Percentiles rank a stretch among this genome's conserved stretches.
Evolutionary conservation across 805 yeast genomes (phyloP).

Genomic region (Metschnikowia continentalis): DNA sequence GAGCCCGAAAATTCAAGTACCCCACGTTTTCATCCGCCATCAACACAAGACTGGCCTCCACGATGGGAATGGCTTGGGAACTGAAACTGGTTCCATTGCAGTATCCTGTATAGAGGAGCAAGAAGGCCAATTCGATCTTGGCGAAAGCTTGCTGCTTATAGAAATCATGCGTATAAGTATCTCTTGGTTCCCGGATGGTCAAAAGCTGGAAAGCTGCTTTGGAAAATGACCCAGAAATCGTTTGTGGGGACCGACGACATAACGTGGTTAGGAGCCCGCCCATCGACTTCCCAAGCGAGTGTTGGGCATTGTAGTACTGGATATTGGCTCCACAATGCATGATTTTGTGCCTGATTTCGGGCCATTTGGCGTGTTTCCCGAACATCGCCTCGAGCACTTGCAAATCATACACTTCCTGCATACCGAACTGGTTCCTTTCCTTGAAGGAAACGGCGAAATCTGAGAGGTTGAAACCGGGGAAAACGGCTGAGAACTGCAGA

Average conservation of each 20-base stretch:
- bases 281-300: constrained; percentile 67
- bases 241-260: constrained; percentile 33
- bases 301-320: constrained; percentile 63
- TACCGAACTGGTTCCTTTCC: constrained; percentile 47
- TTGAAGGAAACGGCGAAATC: constrained; percentile 49
- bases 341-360: constrained; percentile 45
- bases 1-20: constrained; percentile 33
- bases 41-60: constrained; percentile 41
- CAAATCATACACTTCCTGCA: constrained; percentile 53
- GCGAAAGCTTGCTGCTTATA: constrained; percentile 48
- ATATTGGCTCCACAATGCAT: constrained; percentile 56
- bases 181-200: constrained; percentile 47
- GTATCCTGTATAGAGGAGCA: constrained; percentile 41
- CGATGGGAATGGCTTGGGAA: constrained; percentile 30
- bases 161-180: constrained; percentile 46
- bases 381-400: constrained; percentile 60
- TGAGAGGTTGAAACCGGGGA: constrained; percentile 43
- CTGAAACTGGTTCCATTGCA: constrained; percentile 27
- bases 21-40: constrained; percentile 48
- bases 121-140: constrained; percentile 64
- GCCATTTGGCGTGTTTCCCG: constrained; percentile 23
- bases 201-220: constrained; percentile 47
- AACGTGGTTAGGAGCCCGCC: constrained; percentile 72
- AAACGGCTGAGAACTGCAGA: constrained; percentile 43
- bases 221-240: constrained; percentile 18